Evolutionary conservation across 192 early-diverging fungal species (phyloP).

Genomic region (Radiomyces spectabilis): DNA sequence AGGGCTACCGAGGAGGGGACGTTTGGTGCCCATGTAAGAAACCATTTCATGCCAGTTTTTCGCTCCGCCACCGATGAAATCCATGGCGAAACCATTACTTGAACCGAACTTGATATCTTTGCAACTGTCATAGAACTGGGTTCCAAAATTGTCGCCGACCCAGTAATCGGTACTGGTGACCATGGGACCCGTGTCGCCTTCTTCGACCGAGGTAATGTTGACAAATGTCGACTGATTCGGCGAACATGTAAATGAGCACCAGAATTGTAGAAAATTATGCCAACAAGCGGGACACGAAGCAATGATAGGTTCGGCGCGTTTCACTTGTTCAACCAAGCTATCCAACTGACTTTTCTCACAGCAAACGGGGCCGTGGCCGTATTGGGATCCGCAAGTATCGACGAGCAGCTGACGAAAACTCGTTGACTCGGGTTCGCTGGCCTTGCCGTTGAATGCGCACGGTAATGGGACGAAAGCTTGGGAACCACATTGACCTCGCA

Average conservation of each 20-base stretch:
- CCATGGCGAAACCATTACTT: slow-evolving; percentile 60
- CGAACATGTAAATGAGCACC: slow-evolving; percentile 59
- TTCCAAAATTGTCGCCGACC: slow-evolving; percentile 46
- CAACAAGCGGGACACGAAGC: slow-evolving; percentile 59
- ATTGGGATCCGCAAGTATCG: slow-evolving; percentile 45
- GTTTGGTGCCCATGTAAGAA: slow-evolving; percentile 42
- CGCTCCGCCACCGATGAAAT: slow-evolving; percentile 58
- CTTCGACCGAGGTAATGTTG: slow-evolving; percentile 40
- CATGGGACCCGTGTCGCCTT: slow-evolving; percentile 7
- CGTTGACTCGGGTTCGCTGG: slow-evolving; percentile 32
- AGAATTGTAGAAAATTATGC: slow-evolving; percentile 57
- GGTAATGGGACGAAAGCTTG: slow-evolving; percentile 33
- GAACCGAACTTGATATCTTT: slow-evolving; percentile 63
- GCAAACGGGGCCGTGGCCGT: slow-evolving; percentile 37
- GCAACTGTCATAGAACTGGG: slow-evolving; percentile 52
- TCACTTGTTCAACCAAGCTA: slow-evolving; percentile 35
- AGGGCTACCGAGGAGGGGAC: slow-evolving; percentile 48
- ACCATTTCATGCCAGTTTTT: slow-evolving; percentile 48
- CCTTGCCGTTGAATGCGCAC: slow-evolving; percentile 44
- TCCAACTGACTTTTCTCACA: slow-evolving; percentile 49
- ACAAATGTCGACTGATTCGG: slow-evolving; percentile 57
- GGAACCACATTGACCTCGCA: slow-evolving; percentile 50
- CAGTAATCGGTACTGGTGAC: slow-evolving; percentile 43
- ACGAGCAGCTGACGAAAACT: slow-evolving; percentile 33
- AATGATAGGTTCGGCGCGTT: slow-evolving; percentile 45